Percentiles rank a stretch among this genome's conserved stretches.
Evolutionary conservation across 2,329 filamentous ascomycete genomes (phyloP).

Genomic region (Amesomyces nigricolor): DNA sequence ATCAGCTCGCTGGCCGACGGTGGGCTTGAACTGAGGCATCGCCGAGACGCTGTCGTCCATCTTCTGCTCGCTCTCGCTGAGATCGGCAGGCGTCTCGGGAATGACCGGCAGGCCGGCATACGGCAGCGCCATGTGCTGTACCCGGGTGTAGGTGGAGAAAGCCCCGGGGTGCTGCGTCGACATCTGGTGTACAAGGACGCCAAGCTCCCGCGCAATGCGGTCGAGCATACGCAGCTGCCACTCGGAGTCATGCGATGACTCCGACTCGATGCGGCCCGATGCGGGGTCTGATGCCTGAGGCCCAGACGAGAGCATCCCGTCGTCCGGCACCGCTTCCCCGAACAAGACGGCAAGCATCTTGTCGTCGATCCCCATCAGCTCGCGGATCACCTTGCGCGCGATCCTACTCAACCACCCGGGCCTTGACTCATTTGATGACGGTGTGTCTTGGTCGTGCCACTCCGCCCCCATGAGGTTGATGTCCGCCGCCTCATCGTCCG

Average conservation of each 20-base stretch:
- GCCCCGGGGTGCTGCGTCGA: conserved; percentile 80
- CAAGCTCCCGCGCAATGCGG: conserved; percentile 80
- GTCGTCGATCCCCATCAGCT: conserved; percentile 88
- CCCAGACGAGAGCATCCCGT: conserved; percentile 43
- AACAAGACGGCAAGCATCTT: conserved; percentile 78
- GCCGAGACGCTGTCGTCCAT: conserved; percentile 30
- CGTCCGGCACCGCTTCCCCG: conserved; percentile 65
- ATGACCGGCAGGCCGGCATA: conserved; percentile 73
- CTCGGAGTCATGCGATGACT: conserved; percentile 37
- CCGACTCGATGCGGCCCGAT: conserved; percentile 26
- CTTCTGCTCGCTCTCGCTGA: conserved; percentile 29
- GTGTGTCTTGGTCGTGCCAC: conserved; percentile 48
- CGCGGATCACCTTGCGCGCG: conserved; percentile 78
- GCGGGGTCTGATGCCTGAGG: conserved; percentile 38
- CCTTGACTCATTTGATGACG: conserved; percentile 40
- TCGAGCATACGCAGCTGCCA: conserved; percentile 80
- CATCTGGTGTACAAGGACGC: conserved; percentile 73
- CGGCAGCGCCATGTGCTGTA: conserved; percentile 60
- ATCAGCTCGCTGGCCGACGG: conserved; percentile 38
- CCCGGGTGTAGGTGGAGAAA: conserved; percentile 71
- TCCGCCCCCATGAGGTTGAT: conserved; percentile 37
- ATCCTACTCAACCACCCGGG: conserved; percentile 75
- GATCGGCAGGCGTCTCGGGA: conserved; percentile 43
- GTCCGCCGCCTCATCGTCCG: conserved; percentile 33
- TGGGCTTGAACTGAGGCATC: conserved; percentile 45